Percentiles rank a stretch among this genome's conserved stretches.
Evolutionary conservation across 1,284 basidiomycete genomes (phyloP).

Genomic region (Cutaneotrichosporon cutaneum): DNA sequence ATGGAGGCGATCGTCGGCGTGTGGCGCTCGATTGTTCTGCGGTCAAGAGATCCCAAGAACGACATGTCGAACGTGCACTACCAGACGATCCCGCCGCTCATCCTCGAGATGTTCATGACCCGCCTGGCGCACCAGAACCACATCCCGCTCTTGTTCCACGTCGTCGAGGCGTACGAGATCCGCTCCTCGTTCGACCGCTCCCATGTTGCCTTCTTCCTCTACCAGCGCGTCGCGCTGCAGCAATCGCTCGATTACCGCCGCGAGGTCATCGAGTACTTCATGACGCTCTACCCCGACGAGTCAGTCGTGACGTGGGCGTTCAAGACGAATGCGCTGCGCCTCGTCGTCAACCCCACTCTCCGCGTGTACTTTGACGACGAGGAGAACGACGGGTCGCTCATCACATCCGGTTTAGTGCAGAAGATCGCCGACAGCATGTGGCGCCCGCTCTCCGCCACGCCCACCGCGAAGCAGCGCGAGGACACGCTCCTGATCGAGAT

Average conservation of each 20-base stretch:
- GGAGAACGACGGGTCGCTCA: constrained; percentile 45
- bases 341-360: constrained; percentile 85
- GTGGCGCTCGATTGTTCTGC: constrained; percentile 61
- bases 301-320: constrained; percentile 65
- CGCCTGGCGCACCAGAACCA: constrained; percentile 65
- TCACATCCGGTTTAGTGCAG: constrained; percentile 36
- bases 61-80: constrained; percentile 55
- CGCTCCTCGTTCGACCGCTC: constrained; percentile 79
- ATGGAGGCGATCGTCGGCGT: constrained; percentile 68
- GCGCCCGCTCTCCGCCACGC: constrained; percentile 39
- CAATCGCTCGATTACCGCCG: constrained; percentile 66
- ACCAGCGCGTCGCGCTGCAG: constrained; percentile 71
- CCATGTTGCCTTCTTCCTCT: constrained; percentile 81
- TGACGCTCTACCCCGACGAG: constrained; percentile 75
- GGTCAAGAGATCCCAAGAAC: constrained; percentile 41
- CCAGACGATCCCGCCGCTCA: constrained; percentile 67
- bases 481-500: constrained; percentile 79
- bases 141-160: constrained; percentile 84
- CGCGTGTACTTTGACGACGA: constrained; percentile 65
- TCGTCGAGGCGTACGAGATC: constrained; percentile 79
- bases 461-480: constrained; percentile 39
- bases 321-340: constrained; percentile 82
- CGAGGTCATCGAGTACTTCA: constrained; percentile 79
- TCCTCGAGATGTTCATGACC: constrained; percentile 72
- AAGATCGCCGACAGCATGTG: constrained; percentile 48